Percentiles rank a stretch among this genome's conserved stretches.
phyloP scores from a whole-genome alignment of 2,329 filamentous ascomycete genomes.

The Shiraia bambusicola region DNA sequence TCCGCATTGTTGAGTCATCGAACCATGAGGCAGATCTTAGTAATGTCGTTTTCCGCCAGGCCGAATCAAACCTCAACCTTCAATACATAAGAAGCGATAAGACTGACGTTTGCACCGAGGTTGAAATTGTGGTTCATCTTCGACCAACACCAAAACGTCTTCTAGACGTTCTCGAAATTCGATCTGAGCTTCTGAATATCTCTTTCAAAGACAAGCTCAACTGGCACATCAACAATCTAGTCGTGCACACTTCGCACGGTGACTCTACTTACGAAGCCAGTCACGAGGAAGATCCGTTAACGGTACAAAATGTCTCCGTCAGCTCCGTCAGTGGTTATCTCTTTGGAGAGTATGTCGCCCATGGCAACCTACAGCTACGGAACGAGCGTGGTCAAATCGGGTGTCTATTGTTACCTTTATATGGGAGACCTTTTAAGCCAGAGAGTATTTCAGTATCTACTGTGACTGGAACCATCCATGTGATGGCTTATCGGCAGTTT shows the following conservation, averaged over 20 bases:
- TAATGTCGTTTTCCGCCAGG: no score
- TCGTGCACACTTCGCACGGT: constrained; percentile 14
- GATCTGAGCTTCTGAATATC: constrained; percentile 10
- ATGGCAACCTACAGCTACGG: constrained; percentile 12
- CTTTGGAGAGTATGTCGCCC: constrained; percentile 9
- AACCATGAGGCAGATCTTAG: no score
- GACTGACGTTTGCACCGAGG: constrained; percentile 3
- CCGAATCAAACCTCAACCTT: no score
- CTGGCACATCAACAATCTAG: constrained; percentile 17
- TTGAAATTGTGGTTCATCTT: not conserved
- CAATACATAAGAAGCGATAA: no score
- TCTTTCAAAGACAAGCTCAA: constrained; percentile 6
- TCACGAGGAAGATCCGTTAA: constrained; percentile 6
- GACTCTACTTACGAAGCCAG: constrained; percentile 2
- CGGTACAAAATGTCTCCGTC: constrained; percentile 14
- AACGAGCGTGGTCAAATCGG: constrained; percentile 11
- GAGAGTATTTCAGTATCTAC: constrained; percentile 13
- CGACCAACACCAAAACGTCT: no score
- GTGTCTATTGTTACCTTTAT: constrained; percentile 3
- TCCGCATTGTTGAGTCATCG: no score
- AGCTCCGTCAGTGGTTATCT: constrained; percentile 11
- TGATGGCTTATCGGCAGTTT: not conserved
- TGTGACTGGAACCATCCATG: constrained; percentile 7
- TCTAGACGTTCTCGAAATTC: constrained; percentile 13
- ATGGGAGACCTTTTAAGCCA: constrained; percentile 3